Percentiles rank a stretch among this genome's conserved stretches.
These are phyloP conservation scores for Dendrobium huoshanense DNA, from an alignment of 106 monocot species.

Conservation along the genomic window DNA sequence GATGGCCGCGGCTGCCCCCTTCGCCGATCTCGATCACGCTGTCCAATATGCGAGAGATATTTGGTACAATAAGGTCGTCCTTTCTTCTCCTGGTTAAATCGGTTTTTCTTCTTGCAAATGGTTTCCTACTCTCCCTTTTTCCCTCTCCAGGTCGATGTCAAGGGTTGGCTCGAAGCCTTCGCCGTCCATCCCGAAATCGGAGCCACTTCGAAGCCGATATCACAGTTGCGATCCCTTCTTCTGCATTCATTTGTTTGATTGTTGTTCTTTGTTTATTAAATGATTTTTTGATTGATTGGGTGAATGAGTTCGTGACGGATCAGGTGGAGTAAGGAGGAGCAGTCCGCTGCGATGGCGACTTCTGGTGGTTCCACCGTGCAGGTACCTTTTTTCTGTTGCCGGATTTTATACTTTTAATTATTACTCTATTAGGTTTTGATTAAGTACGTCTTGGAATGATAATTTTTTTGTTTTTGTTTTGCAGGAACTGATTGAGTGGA, in stretches of 20 bases:
- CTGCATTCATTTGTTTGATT: not conserved
- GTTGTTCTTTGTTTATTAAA: not conserved
- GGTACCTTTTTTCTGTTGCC: slow-evolving; percentile 15
- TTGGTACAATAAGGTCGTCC: slow-evolving; percentile 46
- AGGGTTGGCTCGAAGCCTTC: slow-evolving; percentile 58
- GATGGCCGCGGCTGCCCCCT: slow-evolving; percentile 48
- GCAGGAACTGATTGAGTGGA: slow-evolving; percentile 74
- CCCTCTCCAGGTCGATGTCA: slow-evolving; percentile 39
- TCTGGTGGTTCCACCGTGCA: slow-evolving; percentile 39
- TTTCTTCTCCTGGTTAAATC: not conserved
- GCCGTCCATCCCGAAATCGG: slow-evolving; percentile 61
- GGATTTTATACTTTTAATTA: not conserved
- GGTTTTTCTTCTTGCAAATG: not conserved
- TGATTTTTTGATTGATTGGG: not conserved
- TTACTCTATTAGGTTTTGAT: not conserved
- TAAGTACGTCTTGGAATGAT: not conserved
- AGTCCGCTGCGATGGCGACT: slow-evolving; percentile 60
- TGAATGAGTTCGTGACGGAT: slow-evolving; percentile 3
- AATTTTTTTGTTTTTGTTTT: not conserved
- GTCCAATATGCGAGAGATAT: slow-evolving; percentile 43
- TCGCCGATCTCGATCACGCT: slow-evolving; percentile 45
- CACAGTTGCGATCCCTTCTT: slow-evolving; percentile 21
- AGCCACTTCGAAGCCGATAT: slow-evolving; percentile 34
- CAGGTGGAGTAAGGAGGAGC: slow-evolving; percentile 83
- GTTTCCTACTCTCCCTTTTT: not conserved